phyloP scores from a whole-genome alignment of 2,329 filamentous ascomycete genomes.

The Monilinia fructigena region DNA sequence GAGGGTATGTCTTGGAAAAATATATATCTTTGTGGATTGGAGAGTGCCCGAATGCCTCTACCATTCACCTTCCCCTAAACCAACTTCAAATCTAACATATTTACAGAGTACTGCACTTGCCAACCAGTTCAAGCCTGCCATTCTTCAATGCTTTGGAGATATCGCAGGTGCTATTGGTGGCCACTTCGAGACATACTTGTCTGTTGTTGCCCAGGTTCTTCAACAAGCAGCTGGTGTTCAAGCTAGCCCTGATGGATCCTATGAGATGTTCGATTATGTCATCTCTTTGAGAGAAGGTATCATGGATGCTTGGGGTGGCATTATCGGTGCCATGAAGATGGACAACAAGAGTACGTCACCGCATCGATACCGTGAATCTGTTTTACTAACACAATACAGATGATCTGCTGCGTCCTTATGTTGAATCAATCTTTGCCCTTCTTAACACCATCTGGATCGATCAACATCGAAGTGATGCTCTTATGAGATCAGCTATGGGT shows the following conservation, averaged over 20 bases:
- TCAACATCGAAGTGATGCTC: slow-evolving; percentile 82
- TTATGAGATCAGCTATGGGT: slow-evolving; percentile 94
- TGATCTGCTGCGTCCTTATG: slow-evolving; percentile 69
- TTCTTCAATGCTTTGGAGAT: slow-evolving; percentile 96
- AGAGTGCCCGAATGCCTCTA: not conserved
- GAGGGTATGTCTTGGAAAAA: slow-evolving; percentile 55
- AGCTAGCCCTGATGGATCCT: slow-evolving; percentile 74
- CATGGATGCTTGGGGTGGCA: slow-evolving; percentile 98
- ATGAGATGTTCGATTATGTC: slow-evolving; percentile 97
- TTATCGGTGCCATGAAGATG: slow-evolving; percentile 89
- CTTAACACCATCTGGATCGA: slow-evolving; percentile 79
- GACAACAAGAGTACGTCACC: slow-evolving; percentile 67
- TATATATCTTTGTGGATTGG: not conserved
- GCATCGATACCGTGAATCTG: not conserved
- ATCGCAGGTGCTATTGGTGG: slow-evolving; percentile 92
- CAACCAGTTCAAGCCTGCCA: slow-evolving; percentile 97
- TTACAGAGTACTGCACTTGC: slow-evolving; percentile 74
- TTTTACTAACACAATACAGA: slow-evolving; percentile 50
- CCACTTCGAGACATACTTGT: slow-evolving; percentile 88
- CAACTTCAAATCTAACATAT: slow-evolving; percentile 7
- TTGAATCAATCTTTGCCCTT: slow-evolving; percentile 83
- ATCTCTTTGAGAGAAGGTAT: slow-evolving; percentile 94
- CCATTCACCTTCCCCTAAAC: not conserved
- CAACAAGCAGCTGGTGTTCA: slow-evolving; percentile 88
- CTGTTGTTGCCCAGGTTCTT: slow-evolving; percentile 88